Percentiles rank a stretch among this genome's conserved stretches.
Conservation (phyloP, 2,329 filamentous ascomycete species). For the Pestalotiopsis sp. region DNA sequence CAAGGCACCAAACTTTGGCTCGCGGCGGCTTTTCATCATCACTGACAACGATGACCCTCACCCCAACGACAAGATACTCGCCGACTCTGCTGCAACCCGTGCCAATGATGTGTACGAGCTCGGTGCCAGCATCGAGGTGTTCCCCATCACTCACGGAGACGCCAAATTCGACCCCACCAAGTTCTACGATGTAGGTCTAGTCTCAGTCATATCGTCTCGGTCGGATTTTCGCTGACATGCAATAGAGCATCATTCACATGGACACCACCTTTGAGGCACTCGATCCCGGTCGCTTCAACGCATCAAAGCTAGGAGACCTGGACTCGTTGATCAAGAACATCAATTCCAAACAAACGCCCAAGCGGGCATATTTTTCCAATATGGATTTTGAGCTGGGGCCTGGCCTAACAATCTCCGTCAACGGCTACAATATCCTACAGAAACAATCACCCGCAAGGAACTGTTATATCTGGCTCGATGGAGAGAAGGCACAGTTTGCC, state of each 20-base stretch:
- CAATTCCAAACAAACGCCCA: slow-evolving; percentile 85
- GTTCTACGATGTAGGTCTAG: slow-evolving; percentile 81
- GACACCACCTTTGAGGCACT: slow-evolving; percentile 73
- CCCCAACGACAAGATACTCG: slow-evolving; percentile 68
- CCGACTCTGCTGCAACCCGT: slow-evolving; percentile 78
- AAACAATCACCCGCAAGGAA: slow-evolving; percentile 79
- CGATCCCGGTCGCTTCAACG: slow-evolving; percentile 57
- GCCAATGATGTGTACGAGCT: slow-evolving; percentile 96
- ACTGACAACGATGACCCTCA: slow-evolving; percentile 93
- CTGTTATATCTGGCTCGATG: slow-evolving; percentile 85
- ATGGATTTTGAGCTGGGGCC: slow-evolving; percentile 88
- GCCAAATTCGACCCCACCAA: slow-evolving; percentile 78
- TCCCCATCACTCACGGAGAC: slow-evolving; percentile 77
- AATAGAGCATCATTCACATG: slow-evolving; percentile 86
- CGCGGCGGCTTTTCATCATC: slow-evolving; percentile 89
- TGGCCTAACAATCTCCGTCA: slow-evolving; percentile 83
- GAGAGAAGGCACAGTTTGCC: slow-evolving; percentile 83
- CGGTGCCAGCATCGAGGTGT: slow-evolving; percentile 88
- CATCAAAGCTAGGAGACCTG: slow-evolving; percentile 71
- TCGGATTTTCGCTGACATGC: neutral
- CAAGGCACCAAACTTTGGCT: slow-evolving; percentile 91
- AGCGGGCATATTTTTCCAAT: slow-evolving; percentile 83
- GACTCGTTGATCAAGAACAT: slow-evolving; percentile 84
- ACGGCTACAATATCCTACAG: slow-evolving; percentile 89
- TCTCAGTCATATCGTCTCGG: neutral